These are phyloP conservation scores for Chrysophaeum taylorii DNA, from an alignment of 352 stramenopile species.

Conservation along the genomic window DNA sequence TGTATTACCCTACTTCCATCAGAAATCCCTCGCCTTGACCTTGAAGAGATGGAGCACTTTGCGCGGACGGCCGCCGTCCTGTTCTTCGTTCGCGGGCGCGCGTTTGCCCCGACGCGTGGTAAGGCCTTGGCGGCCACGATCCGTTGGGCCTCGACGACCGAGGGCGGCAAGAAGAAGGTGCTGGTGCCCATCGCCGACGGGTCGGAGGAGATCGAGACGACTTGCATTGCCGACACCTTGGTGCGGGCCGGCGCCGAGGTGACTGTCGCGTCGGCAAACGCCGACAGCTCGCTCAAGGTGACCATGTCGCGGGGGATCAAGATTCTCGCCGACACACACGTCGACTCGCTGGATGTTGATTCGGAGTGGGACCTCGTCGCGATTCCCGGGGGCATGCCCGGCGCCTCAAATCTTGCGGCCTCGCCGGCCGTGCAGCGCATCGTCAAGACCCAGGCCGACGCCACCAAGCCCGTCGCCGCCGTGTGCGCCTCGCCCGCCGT, in stretches of 20 bases:
- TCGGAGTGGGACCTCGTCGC: constrained; percentile 37
- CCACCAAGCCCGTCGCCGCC: constrained; percentile 30
- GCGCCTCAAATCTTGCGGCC: constrained; percentile 35
- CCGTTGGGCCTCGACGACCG: no score
- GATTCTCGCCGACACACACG: constrained; percentile 30
- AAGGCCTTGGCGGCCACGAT: no score
- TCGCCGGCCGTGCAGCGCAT: constrained; percentile 30
- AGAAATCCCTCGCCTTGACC: no score
- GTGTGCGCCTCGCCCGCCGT: constrained; percentile 45
- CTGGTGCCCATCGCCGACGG: constrained; percentile 63
- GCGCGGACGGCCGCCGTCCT: no score
- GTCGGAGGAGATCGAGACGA: constrained; percentile 73
- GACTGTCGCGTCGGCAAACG: constrained; percentile 59
- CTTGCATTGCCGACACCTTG: constrained; percentile 68
- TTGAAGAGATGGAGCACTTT: no score
- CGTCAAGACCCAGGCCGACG: constrained; percentile 32
- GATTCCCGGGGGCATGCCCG: constrained; percentile 43
- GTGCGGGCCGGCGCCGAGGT: constrained; percentile 60
- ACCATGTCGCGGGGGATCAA: constrained; percentile 29
- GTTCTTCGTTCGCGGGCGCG: no score
- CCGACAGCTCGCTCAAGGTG: constrained; percentile 23
- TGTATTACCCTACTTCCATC: no score
- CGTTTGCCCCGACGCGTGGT: no score
- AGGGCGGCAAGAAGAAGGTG: constrained; percentile 20
- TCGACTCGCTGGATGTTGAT: constrained; percentile 28